phyloP scores from a whole-genome alignment of 768 basidiomycete genomes.

The Strobilomyces dryophilus region DNA sequence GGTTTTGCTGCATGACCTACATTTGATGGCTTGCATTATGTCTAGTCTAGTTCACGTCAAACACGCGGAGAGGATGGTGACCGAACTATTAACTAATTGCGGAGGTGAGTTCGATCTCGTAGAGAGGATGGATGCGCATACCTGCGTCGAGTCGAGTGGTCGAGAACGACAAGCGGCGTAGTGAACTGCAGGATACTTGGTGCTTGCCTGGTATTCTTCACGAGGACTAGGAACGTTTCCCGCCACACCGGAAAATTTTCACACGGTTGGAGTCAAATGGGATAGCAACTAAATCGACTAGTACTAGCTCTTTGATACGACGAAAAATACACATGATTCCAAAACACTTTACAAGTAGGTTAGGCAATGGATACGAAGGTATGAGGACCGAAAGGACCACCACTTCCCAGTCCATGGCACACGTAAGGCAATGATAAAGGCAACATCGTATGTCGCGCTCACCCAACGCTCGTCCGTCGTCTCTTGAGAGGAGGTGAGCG shows the following conservation, averaged over 20 bases:
- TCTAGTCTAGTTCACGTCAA: conserved; percentile 14
- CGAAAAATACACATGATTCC: conserved; percentile 25
- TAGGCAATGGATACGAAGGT: conserved; percentile 19
- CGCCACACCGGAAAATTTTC: conserved; percentile 18
- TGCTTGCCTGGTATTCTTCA: conserved; percentile 27
- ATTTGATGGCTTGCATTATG: conserved; percentile 89
- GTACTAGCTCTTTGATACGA: conserved; percentile 1
- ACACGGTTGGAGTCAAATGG: conserved; percentile 12
- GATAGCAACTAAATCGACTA: conserved; percentile 4
- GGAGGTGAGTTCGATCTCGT: conserved; percentile 9
- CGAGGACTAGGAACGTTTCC: conserved; percentile 19
- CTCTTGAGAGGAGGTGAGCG: conserved; percentile 48
- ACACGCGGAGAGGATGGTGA: conserved; percentile 8
- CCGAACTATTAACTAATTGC: conserved; percentile 13
- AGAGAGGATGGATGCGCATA: not conserved
- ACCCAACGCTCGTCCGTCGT: conserved; percentile 38
- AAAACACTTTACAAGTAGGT: conserved; percentile 33
- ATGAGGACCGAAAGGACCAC: not conserved
- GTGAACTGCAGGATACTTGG: conserved; percentile 18
- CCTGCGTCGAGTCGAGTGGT: conserved; percentile 1
- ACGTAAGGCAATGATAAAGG: conserved; percentile 8
- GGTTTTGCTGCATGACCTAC: conserved; percentile 40
- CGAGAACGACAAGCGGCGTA: not conserved
- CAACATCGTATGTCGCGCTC: conserved; percentile 10
- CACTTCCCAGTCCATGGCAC: conserved; percentile 4